Conservation (phyloP, 2,329 filamentous ascomycete genomes). For the Zelopaecilomyces penicillatus region DNA sequence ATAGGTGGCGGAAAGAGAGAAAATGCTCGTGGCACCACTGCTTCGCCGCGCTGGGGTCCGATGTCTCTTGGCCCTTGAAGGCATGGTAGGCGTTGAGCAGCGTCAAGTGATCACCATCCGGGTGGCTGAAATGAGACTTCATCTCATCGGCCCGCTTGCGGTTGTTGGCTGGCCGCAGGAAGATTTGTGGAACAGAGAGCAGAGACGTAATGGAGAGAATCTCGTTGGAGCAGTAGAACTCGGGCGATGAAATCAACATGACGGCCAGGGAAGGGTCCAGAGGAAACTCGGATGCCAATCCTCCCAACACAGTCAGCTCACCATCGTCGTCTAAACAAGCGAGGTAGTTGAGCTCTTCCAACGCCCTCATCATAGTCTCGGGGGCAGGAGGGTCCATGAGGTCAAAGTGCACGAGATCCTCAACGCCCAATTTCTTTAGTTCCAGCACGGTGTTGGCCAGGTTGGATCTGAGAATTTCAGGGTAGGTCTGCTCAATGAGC, state of each 20-base stretch:
- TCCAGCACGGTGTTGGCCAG: conserved; percentile 91
- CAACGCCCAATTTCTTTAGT: conserved; percentile 91
- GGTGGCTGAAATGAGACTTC: conserved; percentile 88
- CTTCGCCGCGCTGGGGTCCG: conserved; percentile 60
- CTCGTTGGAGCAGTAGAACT: conserved; percentile 98
- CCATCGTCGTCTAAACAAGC: conserved; percentile 95
- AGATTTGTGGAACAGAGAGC: conserved; percentile 89
- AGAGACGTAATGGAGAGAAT: conserved; percentile 91
- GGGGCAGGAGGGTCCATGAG: conserved; percentile 97
- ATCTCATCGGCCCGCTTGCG: conserved; percentile 94
- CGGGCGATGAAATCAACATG: conserved; percentile 94
- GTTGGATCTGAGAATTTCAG: conserved; percentile 91
- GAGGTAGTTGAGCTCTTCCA: conserved; percentile 96
- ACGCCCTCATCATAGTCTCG: conserved; percentile 94
- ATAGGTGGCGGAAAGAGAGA: conserved; percentile 77
- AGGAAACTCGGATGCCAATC: conserved; percentile 87
- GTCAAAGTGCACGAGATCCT: conserved; percentile 96
- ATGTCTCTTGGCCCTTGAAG: conserved; percentile 65
- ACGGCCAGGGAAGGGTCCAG: conserved; percentile 90
- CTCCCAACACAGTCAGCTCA: conserved; percentile 77
- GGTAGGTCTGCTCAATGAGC: conserved; percentile 93
- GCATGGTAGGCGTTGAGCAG: conserved; percentile 97
- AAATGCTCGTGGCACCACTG: conserved; percentile 98
- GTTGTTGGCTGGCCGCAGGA: conserved; percentile 75
- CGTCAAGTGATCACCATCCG: conserved; percentile 90